A percentile compares a stretch with the other conserved stretches of the same genome.
phyloP scores from a whole-genome alignment of 768 basidiomycete genomes.

The Naematelia encephala region DNA sequence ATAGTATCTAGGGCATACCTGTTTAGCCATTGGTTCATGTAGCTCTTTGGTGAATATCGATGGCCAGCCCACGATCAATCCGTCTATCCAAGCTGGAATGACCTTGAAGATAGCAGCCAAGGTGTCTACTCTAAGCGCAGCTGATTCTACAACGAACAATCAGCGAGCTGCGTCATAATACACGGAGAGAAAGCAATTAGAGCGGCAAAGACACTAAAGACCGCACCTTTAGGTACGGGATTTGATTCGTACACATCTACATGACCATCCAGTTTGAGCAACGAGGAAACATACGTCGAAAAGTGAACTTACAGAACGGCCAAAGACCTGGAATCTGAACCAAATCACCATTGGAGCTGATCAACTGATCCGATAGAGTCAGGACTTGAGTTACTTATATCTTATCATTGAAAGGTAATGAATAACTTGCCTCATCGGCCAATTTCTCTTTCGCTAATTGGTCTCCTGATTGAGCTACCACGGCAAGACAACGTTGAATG shows the following conservation, averaged over 20 bases:
- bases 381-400: not conserved
- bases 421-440: not conserved
- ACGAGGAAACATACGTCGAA: too few relatives aligned
- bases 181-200: too few relatives aligned
- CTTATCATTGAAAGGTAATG: too few relatives aligned
- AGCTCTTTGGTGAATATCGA: constrained; percentile 4
- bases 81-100: constrained; percentile 1
- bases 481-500: not conserved
- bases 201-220: not conserved
- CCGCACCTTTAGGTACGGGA: constrained; percentile 1
- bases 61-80: constrained; percentile 11
- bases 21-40: not conserved
- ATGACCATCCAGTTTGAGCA: too few relatives aligned
- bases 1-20: not conserved
- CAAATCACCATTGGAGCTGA: constrained; percentile 8
- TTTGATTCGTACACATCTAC: constrained; percentile 1
- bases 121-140: not conserved
- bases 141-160: constrained; percentile 2
- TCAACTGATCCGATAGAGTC: constrained; percentile 1
- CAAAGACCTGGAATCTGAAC: constrained; percentile 4
- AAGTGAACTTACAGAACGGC: not conserved
- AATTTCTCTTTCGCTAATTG: not conserved
- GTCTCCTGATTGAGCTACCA: not conserved
- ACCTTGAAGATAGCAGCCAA: not conserved
- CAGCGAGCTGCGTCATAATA: too few relatives aligned